A percentile compares a stretch with the other conserved stretches of the same genome.
phyloP scores from a whole-genome alignment of 1,139 yeast species.

The Sugiyamaella grinbergsii region DNA sequence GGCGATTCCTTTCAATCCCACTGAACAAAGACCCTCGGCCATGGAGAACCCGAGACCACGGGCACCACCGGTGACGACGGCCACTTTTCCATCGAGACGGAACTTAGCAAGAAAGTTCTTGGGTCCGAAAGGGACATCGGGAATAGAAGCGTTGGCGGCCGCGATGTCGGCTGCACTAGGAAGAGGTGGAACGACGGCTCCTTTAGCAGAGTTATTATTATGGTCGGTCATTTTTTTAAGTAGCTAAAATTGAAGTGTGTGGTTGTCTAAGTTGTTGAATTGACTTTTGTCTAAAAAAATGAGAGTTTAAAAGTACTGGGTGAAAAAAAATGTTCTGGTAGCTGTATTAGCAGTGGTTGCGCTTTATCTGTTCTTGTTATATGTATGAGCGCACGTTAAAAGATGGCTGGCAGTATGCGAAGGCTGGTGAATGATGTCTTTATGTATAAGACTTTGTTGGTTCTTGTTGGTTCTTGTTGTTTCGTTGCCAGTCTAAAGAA shows the following conservation, averaged over 20 bases:
- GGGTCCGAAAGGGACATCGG: conserved; percentile 42
- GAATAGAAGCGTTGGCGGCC: conserved; percentile 42
- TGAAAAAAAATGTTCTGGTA: no score
- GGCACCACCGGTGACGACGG: conserved; percentile 69
- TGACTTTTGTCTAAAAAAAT: background rate
- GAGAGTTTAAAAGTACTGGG: no score
- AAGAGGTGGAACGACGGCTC: conserved; percentile 46
- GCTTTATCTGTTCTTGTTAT: background rate
- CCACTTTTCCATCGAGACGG: conserved; percentile 68
- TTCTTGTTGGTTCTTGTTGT: no score
- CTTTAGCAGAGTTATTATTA: conserved; percentile 35
- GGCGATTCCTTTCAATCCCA: conserved; percentile 69
- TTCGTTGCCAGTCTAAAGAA: no score
- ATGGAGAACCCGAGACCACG: conserved; percentile 67
- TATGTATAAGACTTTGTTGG: background rate
- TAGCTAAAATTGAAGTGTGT: no score
- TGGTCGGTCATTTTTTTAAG: conserved; percentile 21
- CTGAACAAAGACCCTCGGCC: conserved; percentile 66
- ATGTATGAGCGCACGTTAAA: background rate
- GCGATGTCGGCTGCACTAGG: conserved; percentile 45
- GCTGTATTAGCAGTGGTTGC: no score
- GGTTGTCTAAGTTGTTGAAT: no score
- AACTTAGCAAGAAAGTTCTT: conserved; percentile 49
- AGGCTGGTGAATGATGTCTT: background rate
- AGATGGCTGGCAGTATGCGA: conserved; percentile 11